Evolutionary conservation across 2,329 filamentous ascomycete genomes (phyloP).

Genomic region (Tolypocladium endophyticum): DNA sequence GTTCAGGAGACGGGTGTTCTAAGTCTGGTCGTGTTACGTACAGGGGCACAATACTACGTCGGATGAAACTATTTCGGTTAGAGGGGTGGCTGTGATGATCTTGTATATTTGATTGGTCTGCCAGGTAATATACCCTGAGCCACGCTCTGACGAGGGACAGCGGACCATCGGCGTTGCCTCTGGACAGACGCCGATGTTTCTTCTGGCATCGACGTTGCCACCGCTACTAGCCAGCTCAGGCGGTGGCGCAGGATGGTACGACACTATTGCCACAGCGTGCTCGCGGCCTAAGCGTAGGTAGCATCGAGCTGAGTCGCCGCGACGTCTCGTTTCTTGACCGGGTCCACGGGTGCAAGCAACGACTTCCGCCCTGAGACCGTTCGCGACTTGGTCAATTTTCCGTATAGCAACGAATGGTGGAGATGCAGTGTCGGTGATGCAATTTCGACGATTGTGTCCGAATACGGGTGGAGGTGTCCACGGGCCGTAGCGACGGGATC

Average conservation of each 20-base stretch:
- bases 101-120: too few relatives aligned
- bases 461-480: neutral
- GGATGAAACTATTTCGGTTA: too few relatives aligned
- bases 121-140: too few relatives aligned
- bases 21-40: too few relatives aligned
- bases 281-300: neutral
- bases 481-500: neutral
- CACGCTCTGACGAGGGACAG: too few relatives aligned
- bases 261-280: neutral
- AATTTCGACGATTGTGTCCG: neutral
- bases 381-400: neutral
- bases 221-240: neutral
- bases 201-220: neutral
- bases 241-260: neutral
- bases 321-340: neutral
- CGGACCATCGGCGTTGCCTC: too few relatives aligned
- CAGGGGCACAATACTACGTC: too few relatives aligned
- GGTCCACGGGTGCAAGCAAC: neutral
- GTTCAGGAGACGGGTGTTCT: too few relatives aligned
- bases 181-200: too few relatives aligned
- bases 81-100: too few relatives aligned
- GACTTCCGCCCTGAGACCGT: neutral
- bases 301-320: neutral
- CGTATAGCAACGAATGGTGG: neutral
- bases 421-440: neutral